phyloP scores from a whole-genome alignment of 768 basidiomycete species.

The Macrolepiota fuliginosa region DNA sequence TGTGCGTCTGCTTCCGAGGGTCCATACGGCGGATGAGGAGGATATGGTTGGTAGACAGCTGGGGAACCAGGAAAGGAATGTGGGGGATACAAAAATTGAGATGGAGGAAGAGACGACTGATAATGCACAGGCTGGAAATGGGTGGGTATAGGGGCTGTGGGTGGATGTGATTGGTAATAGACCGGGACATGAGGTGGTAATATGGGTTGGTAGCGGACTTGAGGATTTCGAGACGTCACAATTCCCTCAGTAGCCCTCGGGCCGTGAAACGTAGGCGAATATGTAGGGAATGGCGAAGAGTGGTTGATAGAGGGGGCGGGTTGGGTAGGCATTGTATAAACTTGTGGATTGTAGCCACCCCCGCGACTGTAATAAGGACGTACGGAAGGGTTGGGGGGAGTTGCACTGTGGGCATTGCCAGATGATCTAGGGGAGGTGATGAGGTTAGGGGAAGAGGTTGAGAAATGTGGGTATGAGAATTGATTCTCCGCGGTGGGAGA shows the following conservation, averaged over 20 bases:
- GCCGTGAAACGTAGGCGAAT: constrained; percentile 33
- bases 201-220: constrained; percentile 40
- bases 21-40: constrained; percentile 22
- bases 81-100: constrained; percentile 34
- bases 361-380: constrained; percentile 30
- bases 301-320: constrained; percentile 35
- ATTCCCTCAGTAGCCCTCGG: constrained; percentile 31
- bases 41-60: constrained; percentile 29
- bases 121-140: constrained; percentile 31
- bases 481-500: neutral
- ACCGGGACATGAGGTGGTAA: constrained; percentile 35
- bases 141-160: constrained; percentile 24
- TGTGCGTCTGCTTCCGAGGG: constrained; percentile 30
- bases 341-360: constrained; percentile 35
- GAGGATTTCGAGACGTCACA: constrained; percentile 39
- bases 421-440: constrained; percentile 14
- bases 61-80: constrained; percentile 33
- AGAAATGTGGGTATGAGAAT: neutral
- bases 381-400: constrained; percentile 25
- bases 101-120: constrained; percentile 26
- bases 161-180: constrained; percentile 34
- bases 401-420: constrained; percentile 20
- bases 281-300: constrained; percentile 29
- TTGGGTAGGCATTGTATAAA: constrained; percentile 46
- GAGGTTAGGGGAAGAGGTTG: neutral